Conservation (phyloP, 2,329 filamentous ascomycete genomes). For the Apiospora pterosperma region DNA sequence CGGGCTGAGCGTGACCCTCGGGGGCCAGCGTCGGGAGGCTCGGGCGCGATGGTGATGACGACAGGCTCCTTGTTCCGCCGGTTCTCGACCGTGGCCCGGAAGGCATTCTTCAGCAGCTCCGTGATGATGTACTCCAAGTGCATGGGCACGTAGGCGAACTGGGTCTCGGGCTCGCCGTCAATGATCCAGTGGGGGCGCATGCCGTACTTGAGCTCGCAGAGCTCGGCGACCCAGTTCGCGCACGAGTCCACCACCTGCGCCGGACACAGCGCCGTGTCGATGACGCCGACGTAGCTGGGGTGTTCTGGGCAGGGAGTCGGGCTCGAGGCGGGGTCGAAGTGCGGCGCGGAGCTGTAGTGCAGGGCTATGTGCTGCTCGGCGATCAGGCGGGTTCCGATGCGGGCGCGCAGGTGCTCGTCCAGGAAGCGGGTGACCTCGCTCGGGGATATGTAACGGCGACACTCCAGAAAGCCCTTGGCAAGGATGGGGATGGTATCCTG, state of each 20-base stretch:
- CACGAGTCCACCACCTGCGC: slow-evolving; percentile 79
- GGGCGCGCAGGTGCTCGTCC: slow-evolving; percentile 87
- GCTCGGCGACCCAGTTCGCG: slow-evolving; percentile 88
- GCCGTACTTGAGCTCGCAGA: slow-evolving; percentile 95
- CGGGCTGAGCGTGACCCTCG: slow-evolving; percentile 29
- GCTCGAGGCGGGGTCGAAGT: slow-evolving; percentile 54
- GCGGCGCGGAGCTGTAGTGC: slow-evolving; percentile 69
- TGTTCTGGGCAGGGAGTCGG: slow-evolving; percentile 49
- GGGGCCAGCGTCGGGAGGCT: slow-evolving; percentile 39
- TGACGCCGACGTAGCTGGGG: slow-evolving; percentile 83
- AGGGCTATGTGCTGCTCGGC: slow-evolving; percentile 96
- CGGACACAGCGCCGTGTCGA: slow-evolving; percentile 84
- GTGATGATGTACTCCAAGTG: slow-evolving; percentile 98
- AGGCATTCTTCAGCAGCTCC: slow-evolving; percentile 94
- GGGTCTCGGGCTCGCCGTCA: slow-evolving; percentile 81
- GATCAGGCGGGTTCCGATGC: slow-evolving; percentile 90
- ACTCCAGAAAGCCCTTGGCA: slow-evolving; percentile 89
- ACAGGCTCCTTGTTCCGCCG: slow-evolving; percentile 77
- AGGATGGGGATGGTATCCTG: slow-evolving; percentile 91
- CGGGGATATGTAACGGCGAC: slow-evolving; percentile 81
- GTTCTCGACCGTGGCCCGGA: slow-evolving; percentile 86
- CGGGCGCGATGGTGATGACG: slow-evolving; percentile 85
- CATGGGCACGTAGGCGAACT: slow-evolving; percentile 90
- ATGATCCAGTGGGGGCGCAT: slow-evolving; percentile 77
- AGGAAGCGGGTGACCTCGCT: slow-evolving; percentile 85